Evolutionary conservation across 306 rosid genomes (phyloP).

Genomic region (Cyamopsis tetragonoloba): DNA sequence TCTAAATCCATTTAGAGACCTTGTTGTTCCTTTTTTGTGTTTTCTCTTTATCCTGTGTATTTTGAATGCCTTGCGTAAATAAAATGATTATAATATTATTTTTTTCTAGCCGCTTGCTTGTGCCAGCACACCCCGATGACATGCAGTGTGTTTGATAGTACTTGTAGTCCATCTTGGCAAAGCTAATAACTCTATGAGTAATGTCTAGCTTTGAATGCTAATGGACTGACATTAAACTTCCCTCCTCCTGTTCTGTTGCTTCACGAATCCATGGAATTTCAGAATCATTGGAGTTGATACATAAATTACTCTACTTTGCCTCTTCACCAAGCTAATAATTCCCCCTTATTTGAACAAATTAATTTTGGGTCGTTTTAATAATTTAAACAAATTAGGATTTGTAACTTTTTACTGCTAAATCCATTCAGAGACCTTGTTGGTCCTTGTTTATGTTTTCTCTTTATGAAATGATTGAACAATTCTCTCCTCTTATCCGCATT

Average conservation of each 20-base stretch:
- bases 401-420: background rate
- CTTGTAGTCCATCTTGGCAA: constrained; percentile 67
- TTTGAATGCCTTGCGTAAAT: background rate
- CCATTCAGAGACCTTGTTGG: background rate
- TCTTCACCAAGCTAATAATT: background rate
- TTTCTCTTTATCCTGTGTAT: background rate
- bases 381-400: background rate
- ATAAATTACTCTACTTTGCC: background rate
- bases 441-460: background rate
- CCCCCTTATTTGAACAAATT: background rate
- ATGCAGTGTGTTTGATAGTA: background rate
- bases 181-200: constrained; percentile 44
- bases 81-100: no score
- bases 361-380: no score
- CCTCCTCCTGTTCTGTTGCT: constrained; percentile 44
- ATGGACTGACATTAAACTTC: constrained; percentile 35
- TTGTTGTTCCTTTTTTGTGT: no score
- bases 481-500: background rate
- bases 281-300: constrained; percentile 48
- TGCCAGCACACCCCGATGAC: background rate
- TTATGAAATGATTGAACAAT: background rate
- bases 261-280: constrained; percentile 19
- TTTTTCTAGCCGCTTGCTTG: background rate
- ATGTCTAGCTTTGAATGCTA: constrained; percentile 64
- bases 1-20: no score